Conservation (phyloP, 768 basidiomycete genomes). For the Lepiota venenata region DNA sequence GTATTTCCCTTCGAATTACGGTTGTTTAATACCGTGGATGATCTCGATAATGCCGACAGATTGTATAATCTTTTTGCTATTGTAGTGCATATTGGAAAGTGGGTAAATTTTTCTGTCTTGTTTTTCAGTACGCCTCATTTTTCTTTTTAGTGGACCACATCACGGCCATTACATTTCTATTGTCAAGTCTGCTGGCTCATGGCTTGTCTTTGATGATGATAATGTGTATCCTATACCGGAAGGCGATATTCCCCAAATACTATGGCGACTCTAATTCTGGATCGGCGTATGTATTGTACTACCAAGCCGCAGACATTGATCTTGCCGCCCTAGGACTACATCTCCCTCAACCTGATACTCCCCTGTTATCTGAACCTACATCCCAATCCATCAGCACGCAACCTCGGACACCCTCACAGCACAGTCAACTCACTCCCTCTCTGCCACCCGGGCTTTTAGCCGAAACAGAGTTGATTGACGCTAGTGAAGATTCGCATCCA, state of each 20-base stretch:
- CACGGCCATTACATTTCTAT: slow-evolving; percentile 98
- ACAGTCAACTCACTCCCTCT: slow-evolving; percentile 22
- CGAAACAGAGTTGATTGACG: slow-evolving; percentile 11
- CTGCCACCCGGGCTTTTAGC: slow-evolving; percentile 26
- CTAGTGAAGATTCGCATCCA: slow-evolving; percentile 23
- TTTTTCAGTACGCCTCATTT: slow-evolving; percentile 14
- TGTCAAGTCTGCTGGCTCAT: slow-evolving; percentile 78
- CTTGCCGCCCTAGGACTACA: slow-evolving; percentile 66
- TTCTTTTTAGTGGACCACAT: slow-evolving; percentile 77
- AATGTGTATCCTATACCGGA: slow-evolving; percentile 87
- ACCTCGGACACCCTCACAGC: slow-evolving; percentile 15
- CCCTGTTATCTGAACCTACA: slow-evolving; percentile 17
- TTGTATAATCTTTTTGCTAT: slow-evolving; percentile 94
- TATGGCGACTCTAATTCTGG: slow-evolving; percentile 90
- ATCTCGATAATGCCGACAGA: slow-evolving; percentile 86
- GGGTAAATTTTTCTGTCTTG: slow-evolving; percentile 33
- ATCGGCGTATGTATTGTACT: slow-evolving; percentile 95
- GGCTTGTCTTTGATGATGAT: slow-evolving; percentile 97
- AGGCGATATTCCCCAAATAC: slow-evolving; percentile 85
- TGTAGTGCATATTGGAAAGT: slow-evolving; percentile 99
- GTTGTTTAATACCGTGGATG: slow-evolving; percentile 96
- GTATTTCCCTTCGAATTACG: slow-evolving; percentile 95
- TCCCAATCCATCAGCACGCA: slow-evolving; percentile 17
- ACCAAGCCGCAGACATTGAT: slow-evolving; percentile 90
- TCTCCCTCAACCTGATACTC: slow-evolving; percentile 25